Evolutionary conservation across 306 rosid species (phyloP).

Genomic region (Bauhinia variegata): DNA sequence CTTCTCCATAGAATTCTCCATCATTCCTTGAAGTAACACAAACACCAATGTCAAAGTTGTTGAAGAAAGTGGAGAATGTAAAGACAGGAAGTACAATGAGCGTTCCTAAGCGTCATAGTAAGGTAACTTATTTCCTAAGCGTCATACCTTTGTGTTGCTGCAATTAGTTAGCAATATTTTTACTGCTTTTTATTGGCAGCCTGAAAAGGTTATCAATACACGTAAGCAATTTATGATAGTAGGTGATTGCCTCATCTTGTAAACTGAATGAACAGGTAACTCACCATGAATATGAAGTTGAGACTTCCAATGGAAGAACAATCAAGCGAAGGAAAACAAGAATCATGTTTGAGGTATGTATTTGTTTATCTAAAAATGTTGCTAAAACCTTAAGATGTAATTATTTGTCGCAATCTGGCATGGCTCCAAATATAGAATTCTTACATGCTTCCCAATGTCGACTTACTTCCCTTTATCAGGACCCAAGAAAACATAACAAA

Average conservation of each 20-base stretch:
- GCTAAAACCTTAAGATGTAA: slow-evolving; percentile 4
- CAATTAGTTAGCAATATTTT: slow-evolving; percentile 14
- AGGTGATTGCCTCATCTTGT: slow-evolving; percentile 29
- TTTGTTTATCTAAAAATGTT: slow-evolving; percentile 30
- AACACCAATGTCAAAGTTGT: slow-evolving; percentile 77
- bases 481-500: slow-evolving; percentile 71
- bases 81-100: slow-evolving; percentile 65
- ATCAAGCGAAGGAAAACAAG: slow-evolving; percentile 85
- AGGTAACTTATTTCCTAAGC: slow-evolving; percentile 57
- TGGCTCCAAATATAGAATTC: slow-evolving; percentile 27
- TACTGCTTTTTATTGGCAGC: slow-evolving; percentile 14
- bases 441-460: slow-evolving; percentile 32
- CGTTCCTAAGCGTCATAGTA: slow-evolving; percentile 82
- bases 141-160: slow-evolving; percentile 29
- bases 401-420: slow-evolving; percentile 23
- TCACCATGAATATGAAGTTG: slow-evolving; percentile 89
- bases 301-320: slow-evolving; percentile 93
- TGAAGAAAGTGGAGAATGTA: slow-evolving; percentile 68
- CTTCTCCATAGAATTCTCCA: slow-evolving; percentile 63
- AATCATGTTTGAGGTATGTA: slow-evolving; percentile 85
- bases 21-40: slow-evolving; percentile 52
- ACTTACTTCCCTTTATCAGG: slow-evolving; percentile 52
- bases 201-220: slow-evolving; percentile 15
- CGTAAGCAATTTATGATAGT: slow-evolving; percentile 23
- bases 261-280: slow-evolving; percentile 68